Evolutionary conservation across 192 early-diverging fungal species (phyloP).

Genomic region (Linnemannia zychae): DNA sequence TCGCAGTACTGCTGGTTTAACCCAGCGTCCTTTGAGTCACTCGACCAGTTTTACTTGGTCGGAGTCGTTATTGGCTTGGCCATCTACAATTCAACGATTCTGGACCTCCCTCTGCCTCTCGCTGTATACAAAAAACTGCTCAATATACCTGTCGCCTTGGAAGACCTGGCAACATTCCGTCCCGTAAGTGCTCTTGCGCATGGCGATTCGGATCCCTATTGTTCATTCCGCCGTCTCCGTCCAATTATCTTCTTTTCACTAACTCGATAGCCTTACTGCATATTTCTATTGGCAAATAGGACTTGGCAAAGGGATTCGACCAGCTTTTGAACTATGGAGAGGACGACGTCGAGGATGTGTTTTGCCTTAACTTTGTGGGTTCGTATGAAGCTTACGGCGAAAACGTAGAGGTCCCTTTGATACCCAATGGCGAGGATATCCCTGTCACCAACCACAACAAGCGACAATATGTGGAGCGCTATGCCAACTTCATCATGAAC

Average conservation of each 20-base stretch:
- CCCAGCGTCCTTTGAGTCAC: constrained; percentile 79
- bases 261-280: too few species aligned
- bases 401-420: constrained; percentile 71
- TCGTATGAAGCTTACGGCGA: constrained; percentile 82
- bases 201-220: not conserved
- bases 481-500: constrained; percentile 87
- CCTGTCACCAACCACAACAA: constrained; percentile 77
- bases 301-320: constrained; percentile 84
- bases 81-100: constrained; percentile 94
- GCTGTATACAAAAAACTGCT: constrained; percentile 94
- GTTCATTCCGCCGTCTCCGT: not conserved
- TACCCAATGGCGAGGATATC: constrained; percentile 69
- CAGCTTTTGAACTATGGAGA: constrained; percentile 86
- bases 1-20: constrained; percentile 81
- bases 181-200: constrained; percentile 55
- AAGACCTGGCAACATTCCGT: constrained; percentile 83
- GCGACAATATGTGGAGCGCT: constrained; percentile 85
- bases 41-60: constrained; percentile 90
- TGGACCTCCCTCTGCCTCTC: constrained; percentile 86
- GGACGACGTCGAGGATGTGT: constrained; percentile 85
- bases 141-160: constrained; percentile 75
- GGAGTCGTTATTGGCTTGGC: constrained; percentile 94
- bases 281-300: constrained; percentile 31
- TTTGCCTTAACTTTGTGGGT: constrained; percentile 85
- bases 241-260: not conserved